Evolutionary conservation across 768 basidiomycete genomes (phyloP), one percentile per base, ranked within the genome.

Genomic region (Tulasnella sp.): DNA sequence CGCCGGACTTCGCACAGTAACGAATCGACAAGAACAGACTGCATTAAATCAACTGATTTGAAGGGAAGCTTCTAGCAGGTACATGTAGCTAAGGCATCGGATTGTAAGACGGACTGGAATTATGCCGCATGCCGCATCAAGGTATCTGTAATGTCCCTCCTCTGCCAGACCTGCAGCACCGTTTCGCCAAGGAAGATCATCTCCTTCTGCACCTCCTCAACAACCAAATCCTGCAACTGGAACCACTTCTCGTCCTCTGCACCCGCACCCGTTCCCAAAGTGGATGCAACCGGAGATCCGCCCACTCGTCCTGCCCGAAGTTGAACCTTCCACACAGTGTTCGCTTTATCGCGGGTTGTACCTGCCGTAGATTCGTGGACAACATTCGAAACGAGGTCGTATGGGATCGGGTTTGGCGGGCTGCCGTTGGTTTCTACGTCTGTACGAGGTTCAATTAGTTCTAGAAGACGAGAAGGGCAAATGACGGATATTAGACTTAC

Each of bases 141-240:
- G 5, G 34, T 38, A 15, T 38, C 34, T 15, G 34, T 5, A 5
- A 15, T 38, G 7, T 38, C 34, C 15, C 34, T 38, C 15, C 34
- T 5, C 34, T 38, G 34, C 34, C 34, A 38, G 55, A 93, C 93
- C 80, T 99, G 96, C 52, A 99, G 74, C 30, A 95, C 86, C n/a
- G 87, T 90, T 71, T 98, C 96, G 26, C 94, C 95, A 34, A 99
- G 75, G 70, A 96, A 93, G 56, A 99, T 95, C 90, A 99, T 93
- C 69, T 96, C 92, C 71, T 88, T 91, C 61, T 92, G 77, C n/a
- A 90, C 88, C 68, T 98, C 94, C 69, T 92, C 87, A 9, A 99
- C 94, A 62, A 94, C 88, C 60, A 99, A 76, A 74, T 99, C 95
- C 72, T 97, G 92, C 51, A 98, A 85, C 75, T 91, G 85, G 70